phyloP scores from a whole-genome alignment of 1,139 yeast species.

The Magnusiomyces paraingens region DNA sequence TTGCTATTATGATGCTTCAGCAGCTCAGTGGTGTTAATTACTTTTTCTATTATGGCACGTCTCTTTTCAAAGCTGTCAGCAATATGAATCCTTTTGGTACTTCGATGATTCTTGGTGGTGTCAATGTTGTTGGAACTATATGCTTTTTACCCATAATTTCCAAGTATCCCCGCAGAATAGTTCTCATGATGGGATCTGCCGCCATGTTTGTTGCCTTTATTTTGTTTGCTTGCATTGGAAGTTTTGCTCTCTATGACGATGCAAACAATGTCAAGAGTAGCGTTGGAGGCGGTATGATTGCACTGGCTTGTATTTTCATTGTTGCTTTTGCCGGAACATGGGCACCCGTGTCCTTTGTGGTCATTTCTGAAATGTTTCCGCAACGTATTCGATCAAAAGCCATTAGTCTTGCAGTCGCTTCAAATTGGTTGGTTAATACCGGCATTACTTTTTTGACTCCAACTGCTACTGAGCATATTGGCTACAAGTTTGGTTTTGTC shows the following conservation, averaged over 20 bases:
- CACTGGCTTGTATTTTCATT: conserved; percentile 70
- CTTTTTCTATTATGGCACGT: conserved; percentile 77
- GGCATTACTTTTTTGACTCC: conserved; percentile 71
- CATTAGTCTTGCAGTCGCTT: conserved; percentile 42
- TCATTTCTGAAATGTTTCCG: conserved; percentile 74
- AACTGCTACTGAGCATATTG: conserved; percentile 50
- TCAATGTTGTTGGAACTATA: conserved; percentile 71
- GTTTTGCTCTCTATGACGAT: conserved; percentile 23
- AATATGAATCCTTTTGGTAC: conserved; percentile 57
- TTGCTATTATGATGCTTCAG: conserved; percentile 60
- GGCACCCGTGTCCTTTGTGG: conserved; percentile 81
- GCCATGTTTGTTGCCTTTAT: conserved; percentile 62
- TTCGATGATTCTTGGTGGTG: conserved; percentile 69
- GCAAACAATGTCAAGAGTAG: conserved; percentile 24
- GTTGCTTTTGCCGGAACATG: conserved; percentile 81
- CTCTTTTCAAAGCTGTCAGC: conserved; percentile 72
- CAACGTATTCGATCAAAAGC: conserved; percentile 74
- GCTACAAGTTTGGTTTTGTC: conserved; percentile 31
- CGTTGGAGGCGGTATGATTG: conserved; percentile 71
- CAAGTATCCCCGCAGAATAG: conserved; percentile 61
- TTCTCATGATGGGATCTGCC: conserved; percentile 56
- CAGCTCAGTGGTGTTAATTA: conserved; percentile 78
- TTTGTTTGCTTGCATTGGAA: conserved; percentile 65
- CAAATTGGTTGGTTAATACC: conserved; percentile 33
- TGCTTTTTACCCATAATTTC: conserved; percentile 62